These are phyloP conservation scores for Apophysomyces ossiformis DNA, from an alignment of 371 early-diverging fungal species.

Conservation along the genomic window DNA sequence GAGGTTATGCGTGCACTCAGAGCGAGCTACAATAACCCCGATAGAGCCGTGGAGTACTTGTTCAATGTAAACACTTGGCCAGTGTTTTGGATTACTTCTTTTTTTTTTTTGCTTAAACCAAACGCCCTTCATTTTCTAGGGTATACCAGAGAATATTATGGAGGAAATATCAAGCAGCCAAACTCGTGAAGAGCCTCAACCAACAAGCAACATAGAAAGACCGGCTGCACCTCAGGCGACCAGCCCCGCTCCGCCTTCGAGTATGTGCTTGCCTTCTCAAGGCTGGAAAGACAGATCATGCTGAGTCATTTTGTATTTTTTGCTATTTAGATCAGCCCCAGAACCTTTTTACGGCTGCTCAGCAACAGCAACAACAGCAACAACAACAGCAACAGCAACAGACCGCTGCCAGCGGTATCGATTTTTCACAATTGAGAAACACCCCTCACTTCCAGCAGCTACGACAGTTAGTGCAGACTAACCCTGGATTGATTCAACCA, in stretches of 20 bases:
- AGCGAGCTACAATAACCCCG: conserved; percentile 96
- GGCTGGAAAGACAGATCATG: conserved; percentile 4
- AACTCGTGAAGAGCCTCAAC: neutral
- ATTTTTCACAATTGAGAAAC: conserved; percentile 68
- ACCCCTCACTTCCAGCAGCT: conserved; percentile 93
- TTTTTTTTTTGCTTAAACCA: neutral
- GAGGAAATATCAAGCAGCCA: conserved; percentile 27
- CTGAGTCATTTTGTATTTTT: neutral
- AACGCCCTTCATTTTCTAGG: conserved; percentile 29
- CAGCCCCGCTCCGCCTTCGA: neutral
- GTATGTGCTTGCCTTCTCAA: conserved; percentile 9
- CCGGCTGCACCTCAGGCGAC: neutral
- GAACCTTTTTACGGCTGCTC: conserved; percentile 64
- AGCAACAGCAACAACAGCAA: conserved; percentile 49
- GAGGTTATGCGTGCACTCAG: conserved; percentile 90
- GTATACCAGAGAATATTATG: conserved; percentile 54
- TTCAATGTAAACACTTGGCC: conserved; percentile 69
- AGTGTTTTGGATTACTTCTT: neutral
- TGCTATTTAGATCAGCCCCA: conserved; percentile 39
- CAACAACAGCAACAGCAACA: conserved; percentile 49
- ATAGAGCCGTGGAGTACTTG: conserved; percentile 96
- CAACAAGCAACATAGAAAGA: neutral
- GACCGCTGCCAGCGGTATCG: conserved; percentile 33
- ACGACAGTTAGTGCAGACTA: conserved; percentile 82
- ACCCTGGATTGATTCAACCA: conserved; percentile 89